Conservation (phyloP, 2,329 filamentous ascomycete genomes). For the Zasmidium cellare region DNA sequence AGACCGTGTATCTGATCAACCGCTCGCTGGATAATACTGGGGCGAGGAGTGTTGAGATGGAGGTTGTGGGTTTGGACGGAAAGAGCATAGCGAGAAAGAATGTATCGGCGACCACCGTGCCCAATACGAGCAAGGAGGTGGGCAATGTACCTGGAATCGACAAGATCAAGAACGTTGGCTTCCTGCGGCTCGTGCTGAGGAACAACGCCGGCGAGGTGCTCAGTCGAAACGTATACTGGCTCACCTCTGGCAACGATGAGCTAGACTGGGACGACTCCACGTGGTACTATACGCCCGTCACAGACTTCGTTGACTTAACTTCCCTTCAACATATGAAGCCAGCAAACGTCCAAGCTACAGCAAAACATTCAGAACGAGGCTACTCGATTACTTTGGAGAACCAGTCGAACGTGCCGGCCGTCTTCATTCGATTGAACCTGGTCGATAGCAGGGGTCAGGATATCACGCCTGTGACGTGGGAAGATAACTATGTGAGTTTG, state of each 20-base stretch:
- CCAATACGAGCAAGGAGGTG: slow-evolving; percentile 9
- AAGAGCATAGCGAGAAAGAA: not conserved
- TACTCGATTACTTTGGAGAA: slow-evolving; percentile 7
- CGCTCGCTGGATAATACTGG: not conserved
- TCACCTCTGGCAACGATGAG: slow-evolving; percentile 1
- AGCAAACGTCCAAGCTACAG: not conserved
- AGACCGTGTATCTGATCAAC: slow-evolving; percentile 10
- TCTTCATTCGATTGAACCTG: slow-evolving; percentile 12
- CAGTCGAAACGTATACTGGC: slow-evolving; percentile 15
- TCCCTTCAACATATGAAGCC: slow-evolving; percentile 3
- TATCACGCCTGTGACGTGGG: slow-evolving; percentile 9
- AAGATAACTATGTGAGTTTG: slow-evolving; percentile 12
- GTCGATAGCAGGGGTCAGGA: slow-evolving; percentile 4
- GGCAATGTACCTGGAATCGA: slow-evolving; percentile 3
- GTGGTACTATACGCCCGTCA: slow-evolving; percentile 12
- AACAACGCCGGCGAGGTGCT: not conserved
- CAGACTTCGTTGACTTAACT: slow-evolving; percentile 1
- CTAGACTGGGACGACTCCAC: slow-evolving; percentile 12
- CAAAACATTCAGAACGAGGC: not conserved
- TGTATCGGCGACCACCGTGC: not conserved
- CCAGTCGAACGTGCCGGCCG: slow-evolving; percentile 1
- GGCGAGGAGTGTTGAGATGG: slow-evolving; percentile 1
- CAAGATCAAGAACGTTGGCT: slow-evolving; percentile 12
- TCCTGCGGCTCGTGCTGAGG: slow-evolving; percentile 7
- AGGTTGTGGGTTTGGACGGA: slow-evolving; percentile 3